Evolutionary conservation across 345 rosid species (phyloP).

Genomic region (Trapa incisa): DNA sequence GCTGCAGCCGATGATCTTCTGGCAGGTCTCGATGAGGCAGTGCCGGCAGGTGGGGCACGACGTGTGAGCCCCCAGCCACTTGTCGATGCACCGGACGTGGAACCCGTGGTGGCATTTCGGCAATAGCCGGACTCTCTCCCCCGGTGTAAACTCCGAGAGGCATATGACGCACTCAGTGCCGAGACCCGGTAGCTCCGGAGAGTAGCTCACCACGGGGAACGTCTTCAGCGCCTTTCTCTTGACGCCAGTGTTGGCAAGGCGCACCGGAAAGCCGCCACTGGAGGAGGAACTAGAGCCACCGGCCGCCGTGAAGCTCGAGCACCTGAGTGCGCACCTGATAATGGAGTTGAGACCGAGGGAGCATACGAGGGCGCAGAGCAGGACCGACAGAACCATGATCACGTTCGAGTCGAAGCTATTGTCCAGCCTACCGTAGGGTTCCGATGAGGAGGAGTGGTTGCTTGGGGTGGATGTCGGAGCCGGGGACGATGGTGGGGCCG

Average conservation of each 20-base stretch:
- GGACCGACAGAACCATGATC: constrained; percentile 66
- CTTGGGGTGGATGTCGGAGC: constrained; percentile 11
- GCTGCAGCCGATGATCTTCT: constrained; percentile 31
- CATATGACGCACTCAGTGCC: constrained; percentile 70
- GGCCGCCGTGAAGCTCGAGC: constrained; percentile 27
- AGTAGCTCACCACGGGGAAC: constrained; percentile 50
- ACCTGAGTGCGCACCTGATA: constrained; percentile 51
- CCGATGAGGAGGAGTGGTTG: constrained; percentile 22
- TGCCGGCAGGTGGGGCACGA: constrained; percentile 91
- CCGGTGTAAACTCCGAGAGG: constrained; percentile 41
- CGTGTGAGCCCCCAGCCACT: constrained; percentile 75
- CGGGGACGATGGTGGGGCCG: constrained; percentile 14
- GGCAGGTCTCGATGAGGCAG: constrained; percentile 64
- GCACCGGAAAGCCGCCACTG: constrained; percentile 9
- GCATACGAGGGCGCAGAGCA: constrained; percentile 72
- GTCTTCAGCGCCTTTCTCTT: constrained; percentile 62
- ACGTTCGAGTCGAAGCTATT: constrained; percentile 59
- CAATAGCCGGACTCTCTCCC: constrained; percentile 56
- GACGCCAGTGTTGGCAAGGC: constrained; percentile 59
- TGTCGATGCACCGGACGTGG: constrained; percentile 73
- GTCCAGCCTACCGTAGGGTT: constrained; percentile 12
- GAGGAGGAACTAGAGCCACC: constrained; percentile 11
- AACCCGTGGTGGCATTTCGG: constrained; percentile 81
- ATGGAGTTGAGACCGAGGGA: constrained; percentile 66
- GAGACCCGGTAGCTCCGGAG: constrained; percentile 36